Evolutionary conservation across 306 rosid species (phyloP).

Genomic region (Vigna radiata): DNA sequence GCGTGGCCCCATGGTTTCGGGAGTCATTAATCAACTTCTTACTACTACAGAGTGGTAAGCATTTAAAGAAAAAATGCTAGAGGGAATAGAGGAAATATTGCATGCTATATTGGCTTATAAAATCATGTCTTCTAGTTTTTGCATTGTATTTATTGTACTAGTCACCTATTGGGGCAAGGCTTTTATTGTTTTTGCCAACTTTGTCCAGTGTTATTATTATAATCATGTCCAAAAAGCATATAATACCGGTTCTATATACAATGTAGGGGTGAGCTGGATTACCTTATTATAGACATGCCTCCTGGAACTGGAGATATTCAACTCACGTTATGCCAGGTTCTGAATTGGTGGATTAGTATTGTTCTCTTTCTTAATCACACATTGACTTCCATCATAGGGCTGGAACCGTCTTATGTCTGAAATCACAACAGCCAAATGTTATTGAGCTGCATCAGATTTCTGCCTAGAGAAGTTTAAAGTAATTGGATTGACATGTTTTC

Average conservation of each 20-base stretch:
- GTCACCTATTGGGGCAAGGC: not conserved
- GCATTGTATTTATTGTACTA: constrained; percentile 12
- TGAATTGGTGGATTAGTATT: constrained; percentile 2
- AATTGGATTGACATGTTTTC: not conserved
- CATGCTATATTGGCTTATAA: constrained; percentile 31
- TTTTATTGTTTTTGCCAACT: not conserved
- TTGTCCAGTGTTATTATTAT: no score
- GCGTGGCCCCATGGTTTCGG: constrained; percentile 99
- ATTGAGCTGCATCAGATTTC: not conserved
- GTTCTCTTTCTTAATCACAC: constrained; percentile 12
- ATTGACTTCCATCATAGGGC: not conserved
- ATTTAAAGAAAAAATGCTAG: constrained; percentile 13
- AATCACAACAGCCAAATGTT: not conserved
- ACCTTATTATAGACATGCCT: constrained; percentile 97
- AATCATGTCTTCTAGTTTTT: constrained; percentile 21
- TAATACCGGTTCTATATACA: constrained; percentile 29
- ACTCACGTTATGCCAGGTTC: constrained; percentile 96
- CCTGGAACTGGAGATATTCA: constrained; percentile 99
- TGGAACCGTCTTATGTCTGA: not conserved
- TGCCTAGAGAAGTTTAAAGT: constrained; percentile 5
- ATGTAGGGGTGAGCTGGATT: constrained; percentile 97
- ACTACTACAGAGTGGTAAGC: constrained; percentile 92
- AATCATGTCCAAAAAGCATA: constrained; percentile 22
- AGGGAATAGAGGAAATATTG: constrained; percentile 17
- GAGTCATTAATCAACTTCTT: constrained; percentile 91